Base-by-base conservation (phyloP, 2,329 filamentous ascomycete genomes). In the Aschersonia sp. region DNA sequence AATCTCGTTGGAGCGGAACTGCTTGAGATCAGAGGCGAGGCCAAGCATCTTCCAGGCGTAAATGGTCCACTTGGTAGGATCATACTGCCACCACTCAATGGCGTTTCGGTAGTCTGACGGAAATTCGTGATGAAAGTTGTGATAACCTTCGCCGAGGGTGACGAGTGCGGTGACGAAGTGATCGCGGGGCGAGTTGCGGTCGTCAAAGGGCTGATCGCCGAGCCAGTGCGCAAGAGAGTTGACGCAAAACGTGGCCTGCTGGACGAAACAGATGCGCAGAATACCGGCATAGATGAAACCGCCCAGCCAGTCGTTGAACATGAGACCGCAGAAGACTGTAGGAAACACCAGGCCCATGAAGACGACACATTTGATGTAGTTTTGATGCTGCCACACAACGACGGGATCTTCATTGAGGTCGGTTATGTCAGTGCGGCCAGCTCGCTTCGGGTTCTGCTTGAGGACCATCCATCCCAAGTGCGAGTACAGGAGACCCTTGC, bases 81-180 rank as follows among this genome's bases (percentile, higher is more conserved):
- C 87, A 61, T 94, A 94, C 63, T 94, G 87, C 70, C 81, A 84
- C 86, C 87, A 94, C 67, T 88, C 75, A 56, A 92, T 91, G 52
- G 86, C 87, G 64, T 94, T 94, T 63, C 87, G 85, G 78, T 92
- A 94, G 66, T 94, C 87, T 9, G 85, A 91, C 48, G 88, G 88
- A 70, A 94, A 94, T 66, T 94, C 87, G 75, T 94, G 87, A 70
- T 94, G 87, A 77, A 94, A 94, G 76, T 94, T 94, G 77, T 94
- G 87, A 72, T 94, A 94, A 31, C 87, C 87, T 69, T 89, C 87
- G 45, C 87, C 87, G 29, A 94, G 82, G 43, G 87, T 94, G 56
- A 88, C 82, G 20, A 94, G 70, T 43, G 87, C 87, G 41, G 87
- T 94, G 67, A 94, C 79, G 61, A 91, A 77, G 67, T 94, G 86